These are phyloP conservation scores for Tylopilus plumbeoviolaceoides DNA, from an alignment of 768 basidiomycete species.

Conservation along the genomic window DNA sequence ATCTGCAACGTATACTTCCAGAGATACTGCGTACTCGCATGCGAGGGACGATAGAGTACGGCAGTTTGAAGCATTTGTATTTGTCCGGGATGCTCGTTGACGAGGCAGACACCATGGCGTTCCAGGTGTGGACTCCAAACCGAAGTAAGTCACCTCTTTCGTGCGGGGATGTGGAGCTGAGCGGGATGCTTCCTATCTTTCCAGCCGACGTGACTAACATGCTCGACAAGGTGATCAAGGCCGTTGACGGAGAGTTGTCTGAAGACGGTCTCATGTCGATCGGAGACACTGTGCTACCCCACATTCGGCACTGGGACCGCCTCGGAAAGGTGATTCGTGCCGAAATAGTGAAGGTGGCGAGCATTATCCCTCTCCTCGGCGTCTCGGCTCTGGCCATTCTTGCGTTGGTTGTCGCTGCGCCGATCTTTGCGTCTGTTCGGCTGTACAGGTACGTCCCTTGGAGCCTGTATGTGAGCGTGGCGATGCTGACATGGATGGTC, in stretches of 20 bases:
- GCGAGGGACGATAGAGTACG: constrained; percentile 7
- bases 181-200: not conserved
- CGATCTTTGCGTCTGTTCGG: constrained; percentile 7
- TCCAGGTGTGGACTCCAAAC: constrained; percentile 17
- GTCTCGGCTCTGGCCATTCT: constrained; percentile 5
- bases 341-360: not conserved
- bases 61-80: constrained; percentile 14
- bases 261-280: constrained; percentile 5
- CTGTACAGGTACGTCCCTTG: constrained; percentile 7
- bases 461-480: not conserved
- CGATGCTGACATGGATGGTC: not conserved
- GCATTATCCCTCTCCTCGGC: not conserved
- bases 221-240: constrained; percentile 4
- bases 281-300: constrained; percentile 3
- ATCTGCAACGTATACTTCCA: not conserved
- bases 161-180: not conserved
- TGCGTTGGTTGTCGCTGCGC: constrained; percentile 3
- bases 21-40: constrained; percentile 4
- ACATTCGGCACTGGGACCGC: constrained; percentile 14
- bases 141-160: constrained; percentile 2
- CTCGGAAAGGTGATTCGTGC: constrained; percentile 1
- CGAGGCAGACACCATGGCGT: constrained; percentile 17
- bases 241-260: constrained; percentile 3
- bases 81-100: constrained; percentile 13
- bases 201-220: not conserved